Conservation (phyloP, 768 basidiomycete species). For the Sporobolomyces phaffii region DNA sequence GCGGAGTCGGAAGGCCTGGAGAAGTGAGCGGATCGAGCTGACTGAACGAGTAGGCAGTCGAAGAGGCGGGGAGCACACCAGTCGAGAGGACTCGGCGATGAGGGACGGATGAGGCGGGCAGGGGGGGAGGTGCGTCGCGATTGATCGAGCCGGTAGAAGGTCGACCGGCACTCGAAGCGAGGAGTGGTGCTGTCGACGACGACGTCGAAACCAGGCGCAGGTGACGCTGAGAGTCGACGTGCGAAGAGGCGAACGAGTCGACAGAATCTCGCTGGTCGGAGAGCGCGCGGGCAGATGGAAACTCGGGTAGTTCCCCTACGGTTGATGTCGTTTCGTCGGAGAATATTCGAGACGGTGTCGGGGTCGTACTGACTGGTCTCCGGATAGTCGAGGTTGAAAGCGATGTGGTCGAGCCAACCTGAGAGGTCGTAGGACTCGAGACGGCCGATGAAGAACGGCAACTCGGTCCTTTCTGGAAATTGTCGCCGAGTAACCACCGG, state of each 20-base stretch:
- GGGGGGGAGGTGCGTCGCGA: not conserved
- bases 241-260: not conserved
- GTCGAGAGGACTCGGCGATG: not conserved
- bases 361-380: not conserved
- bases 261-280: not conserved
- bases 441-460: not conserved
- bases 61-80: not conserved
- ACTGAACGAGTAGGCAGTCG: too few relatives aligned
- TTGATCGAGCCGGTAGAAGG: not conserved
- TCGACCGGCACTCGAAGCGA: too few relatives aligned
- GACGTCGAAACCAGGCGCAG: slow-evolving; percentile 24
- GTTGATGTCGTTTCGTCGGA: slow-evolving; percentile 1
- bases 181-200: slow-evolving; percentile 17
- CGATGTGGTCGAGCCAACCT: too few relatives aligned
- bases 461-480: slow-evolving; percentile 9
- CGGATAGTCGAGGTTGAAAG: not conserved
- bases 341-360: not conserved
- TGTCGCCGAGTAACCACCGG: slow-evolving; percentile 19
- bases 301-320: not conserved
- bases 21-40: not conserved
- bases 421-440: not conserved
- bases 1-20: not conserved
- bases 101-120: not conserved
- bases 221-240: not conserved
- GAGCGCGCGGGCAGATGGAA: not conserved